Conservation (phyloP, 2,329 filamentous ascomycete species). For the Helminthosporium solani region DNA sequence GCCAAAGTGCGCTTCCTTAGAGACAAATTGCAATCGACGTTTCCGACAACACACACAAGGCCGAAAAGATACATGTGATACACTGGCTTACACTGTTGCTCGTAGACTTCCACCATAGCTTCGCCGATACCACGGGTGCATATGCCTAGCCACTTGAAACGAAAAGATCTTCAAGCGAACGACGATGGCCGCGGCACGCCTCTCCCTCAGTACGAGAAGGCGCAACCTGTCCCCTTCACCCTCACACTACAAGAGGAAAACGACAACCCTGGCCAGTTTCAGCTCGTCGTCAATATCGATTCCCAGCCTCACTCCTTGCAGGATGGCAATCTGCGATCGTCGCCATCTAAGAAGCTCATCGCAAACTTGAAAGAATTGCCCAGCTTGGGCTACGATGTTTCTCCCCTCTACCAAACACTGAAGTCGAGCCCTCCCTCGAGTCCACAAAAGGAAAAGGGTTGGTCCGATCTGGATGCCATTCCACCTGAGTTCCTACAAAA, state of each 20-base stretch:
- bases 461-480: slow-evolving; percentile 31
- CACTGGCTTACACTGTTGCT: not conserved
- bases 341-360: slow-evolving; percentile 14
- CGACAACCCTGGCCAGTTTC: slow-evolving; percentile 32
- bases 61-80: not conserved
- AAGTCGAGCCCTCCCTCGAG: slow-evolving; percentile 27
- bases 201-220: slow-evolving; percentile 31
- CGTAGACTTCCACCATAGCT: slow-evolving; percentile 25
- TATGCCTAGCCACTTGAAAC: slow-evolving; percentile 4
- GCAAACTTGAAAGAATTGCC: slow-evolving; percentile 15
- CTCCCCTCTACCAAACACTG: slow-evolving; percentile 19
- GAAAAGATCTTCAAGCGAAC: slow-evolving; percentile 14
- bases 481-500: slow-evolving; percentile 31
- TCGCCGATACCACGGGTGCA: slow-evolving; percentile 20
- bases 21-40: too few relatives aligned
- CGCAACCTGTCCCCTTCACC: slow-evolving; percentile 27
- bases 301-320: slow-evolving; percentile 11
- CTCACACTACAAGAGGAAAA: slow-evolving; percentile 34
- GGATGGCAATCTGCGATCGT: slow-evolving; percentile 7
- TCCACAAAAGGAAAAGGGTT: slow-evolving; percentile 26
- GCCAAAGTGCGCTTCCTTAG: too few relatives aligned
- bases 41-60: too few relatives aligned
- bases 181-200: slow-evolving; percentile 26
- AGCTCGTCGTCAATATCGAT: slow-evolving; percentile 32
- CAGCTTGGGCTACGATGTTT: slow-evolving; percentile 17